Conservation (phyloP, 768 basidiomycete species). For the Coprinopsis sp. region DNA sequence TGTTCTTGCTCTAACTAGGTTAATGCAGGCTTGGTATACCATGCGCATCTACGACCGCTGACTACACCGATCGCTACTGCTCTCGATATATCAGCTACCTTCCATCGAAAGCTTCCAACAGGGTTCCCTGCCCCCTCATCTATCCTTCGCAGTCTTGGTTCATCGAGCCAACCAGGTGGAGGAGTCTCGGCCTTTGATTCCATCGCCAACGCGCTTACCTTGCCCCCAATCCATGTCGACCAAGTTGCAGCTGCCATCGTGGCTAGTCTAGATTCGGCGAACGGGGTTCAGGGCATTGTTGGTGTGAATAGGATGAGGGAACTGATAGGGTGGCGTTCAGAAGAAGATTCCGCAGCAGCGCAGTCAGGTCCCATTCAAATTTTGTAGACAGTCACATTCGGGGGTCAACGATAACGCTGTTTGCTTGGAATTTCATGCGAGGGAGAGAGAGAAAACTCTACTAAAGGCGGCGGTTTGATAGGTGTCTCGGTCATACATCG, state of each 20-base stretch:
- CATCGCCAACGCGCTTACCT: conserved; percentile 73
- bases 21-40: conserved; percentile 84
- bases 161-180: conserved; percentile 17
- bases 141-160: conserved; percentile 44
- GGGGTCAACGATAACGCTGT: no score
- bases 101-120: conserved; percentile 59
- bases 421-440: no score
- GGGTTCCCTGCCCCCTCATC: conserved; percentile 61
- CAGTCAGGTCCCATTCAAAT: no score
- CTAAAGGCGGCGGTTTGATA: no score
- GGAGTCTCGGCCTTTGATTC: conserved; percentile 49
- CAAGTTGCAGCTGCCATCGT: conserved; percentile 86
- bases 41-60: conserved; percentile 88
- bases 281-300: conserved; percentile 57
- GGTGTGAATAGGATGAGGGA: conserved; percentile 71
- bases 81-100: conserved; percentile 71
- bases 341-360: background rate
- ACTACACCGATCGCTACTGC: conserved; percentile 81
- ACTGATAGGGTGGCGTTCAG: conserved; percentile 58
- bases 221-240: conserved; percentile 93
- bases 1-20: conserved; percentile 1
- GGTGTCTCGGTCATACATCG: no score
- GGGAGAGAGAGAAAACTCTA: no score
- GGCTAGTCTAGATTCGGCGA: conserved; percentile 48
- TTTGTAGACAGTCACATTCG: no score